phyloP scores from a whole-genome alignment of 345 rosid species.

The Linum trigynum region DNA sequence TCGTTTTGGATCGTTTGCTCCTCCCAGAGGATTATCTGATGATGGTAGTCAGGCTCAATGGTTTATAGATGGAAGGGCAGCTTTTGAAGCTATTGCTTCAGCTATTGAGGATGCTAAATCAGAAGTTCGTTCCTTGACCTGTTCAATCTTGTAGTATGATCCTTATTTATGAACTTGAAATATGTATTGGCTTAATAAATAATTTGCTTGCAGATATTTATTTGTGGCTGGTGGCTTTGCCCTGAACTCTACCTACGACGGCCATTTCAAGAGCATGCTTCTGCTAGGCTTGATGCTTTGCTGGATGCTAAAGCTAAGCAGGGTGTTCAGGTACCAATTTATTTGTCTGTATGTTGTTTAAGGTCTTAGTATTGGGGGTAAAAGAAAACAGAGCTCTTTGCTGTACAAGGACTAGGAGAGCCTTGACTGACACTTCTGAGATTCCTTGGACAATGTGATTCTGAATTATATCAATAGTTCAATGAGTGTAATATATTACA shows the following conservation, averaged over 20 bases:
- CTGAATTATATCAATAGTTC: too few relatives aligned
- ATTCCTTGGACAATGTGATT: not conserved
- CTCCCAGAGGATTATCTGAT: constrained; percentile 92
- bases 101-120: constrained; percentile 91
- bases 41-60: constrained; percentile 98
- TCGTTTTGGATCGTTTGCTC: constrained; percentile 97
- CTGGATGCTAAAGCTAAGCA: constrained; percentile 95
- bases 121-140: constrained; percentile 53
- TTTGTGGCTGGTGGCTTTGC: constrained; percentile 99
- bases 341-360: not conserved
- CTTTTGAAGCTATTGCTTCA: constrained; percentile 88
- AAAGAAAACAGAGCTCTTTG: not conserved
- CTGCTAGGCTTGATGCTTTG: constrained; percentile 82
- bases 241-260: constrained; percentile 95
- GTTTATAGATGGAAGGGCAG: constrained; percentile 93
- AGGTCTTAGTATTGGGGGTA: not conserved
- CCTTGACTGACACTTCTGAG: not conserved
- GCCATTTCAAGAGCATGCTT: constrained; percentile 57
- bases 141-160: constrained; percentile 6
- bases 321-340: constrained; percentile 74
- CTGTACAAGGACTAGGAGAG: not conserved
- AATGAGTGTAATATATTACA: not conserved
- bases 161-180: constrained; percentile 2
- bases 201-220: constrained; percentile 62
- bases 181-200: constrained; percentile 24